Conservation (phyloP, 2,329 filamentous ascomycete species). For the Zymoseptoria tritici region DNA sequence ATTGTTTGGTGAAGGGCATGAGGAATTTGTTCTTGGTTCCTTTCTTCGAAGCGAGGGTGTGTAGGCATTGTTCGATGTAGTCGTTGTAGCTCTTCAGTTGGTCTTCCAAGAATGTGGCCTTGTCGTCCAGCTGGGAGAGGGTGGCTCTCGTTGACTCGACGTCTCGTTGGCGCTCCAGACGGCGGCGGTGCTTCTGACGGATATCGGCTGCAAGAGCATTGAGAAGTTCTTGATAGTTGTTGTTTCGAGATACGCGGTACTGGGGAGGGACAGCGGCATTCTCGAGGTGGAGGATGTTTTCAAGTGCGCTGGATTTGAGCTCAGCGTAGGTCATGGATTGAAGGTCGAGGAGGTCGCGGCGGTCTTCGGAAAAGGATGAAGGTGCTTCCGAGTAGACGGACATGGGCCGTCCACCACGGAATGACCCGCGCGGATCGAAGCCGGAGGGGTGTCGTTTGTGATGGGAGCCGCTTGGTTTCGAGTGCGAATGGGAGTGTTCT, state of each 20-base stretch:
- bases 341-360: conserved; percentile 66
- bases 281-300: conserved; percentile 88
- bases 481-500: conserved; percentile 22
- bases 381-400: conserved; percentile 36
- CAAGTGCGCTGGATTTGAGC: conserved; percentile 83
- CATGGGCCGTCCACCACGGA: conserved; percentile 24
- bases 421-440: conserved; percentile 25
- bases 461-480: conserved; percentile 26
- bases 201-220: conserved; percentile 97
- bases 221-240: conserved; percentile 94
- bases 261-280: conserved; percentile 44
- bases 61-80: conserved; percentile 98
- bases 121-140: conserved; percentile 67
- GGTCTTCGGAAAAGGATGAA: conserved; percentile 29
- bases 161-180: conserved; percentile 86
- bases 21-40: conserved; percentile 74
- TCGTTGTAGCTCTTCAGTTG: conserved; percentile 98
- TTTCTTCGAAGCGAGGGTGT: conserved; percentile 94
- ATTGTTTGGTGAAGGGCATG: conserved; percentile 95
- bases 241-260: conserved; percentile 76
- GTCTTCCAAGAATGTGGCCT: conserved; percentile 86
- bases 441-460: conserved; percentile 20
- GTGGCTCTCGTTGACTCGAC: conserved; percentile 75
- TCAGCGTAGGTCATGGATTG: conserved; percentile 84
- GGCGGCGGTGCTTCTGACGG: conserved; percentile 86